Conservation (phyloP, 768 basidiomycete genomes). For the Leccinum truebloodii region DNA sequence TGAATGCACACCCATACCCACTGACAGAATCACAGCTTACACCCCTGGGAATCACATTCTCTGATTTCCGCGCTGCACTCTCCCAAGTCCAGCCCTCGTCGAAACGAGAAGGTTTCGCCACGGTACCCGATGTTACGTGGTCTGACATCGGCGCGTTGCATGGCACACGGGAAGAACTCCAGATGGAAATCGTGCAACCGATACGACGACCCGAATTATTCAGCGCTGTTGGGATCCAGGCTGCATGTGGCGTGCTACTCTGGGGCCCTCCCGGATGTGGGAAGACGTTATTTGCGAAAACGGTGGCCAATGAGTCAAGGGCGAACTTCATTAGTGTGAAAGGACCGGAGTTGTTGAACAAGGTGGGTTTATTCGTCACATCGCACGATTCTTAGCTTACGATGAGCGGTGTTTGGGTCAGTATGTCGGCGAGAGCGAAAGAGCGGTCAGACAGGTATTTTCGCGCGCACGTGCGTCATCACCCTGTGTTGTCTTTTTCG, state of each 20-base stretch:
- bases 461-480: conserved; percentile 90
- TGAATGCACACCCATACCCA: conserved; percentile 82
- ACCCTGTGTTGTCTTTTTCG: conserved; percentile 95
- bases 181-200: conserved; percentile 97
- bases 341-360: conserved; percentile 95
- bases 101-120: conserved; percentile 97
- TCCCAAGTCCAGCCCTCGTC: conserved; percentile 92
- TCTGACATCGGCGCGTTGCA: conserved; percentile 92
- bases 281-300: conserved; percentile 96
- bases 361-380: conserved; percentile 50
- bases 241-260: conserved; percentile 88
- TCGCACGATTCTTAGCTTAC: conserved; percentile 4
- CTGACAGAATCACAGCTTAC: conserved; percentile 76
- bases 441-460: conserved; percentile 94
- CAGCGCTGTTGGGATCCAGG: conserved; percentile 82
- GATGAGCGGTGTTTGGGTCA: conserved; percentile 29
- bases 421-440: conserved; percentile 98
- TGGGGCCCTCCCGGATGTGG: conserved; percentile 99
- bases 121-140: conserved; percentile 96
- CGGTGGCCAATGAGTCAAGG: conserved; percentile 92
- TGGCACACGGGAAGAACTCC: conserved; percentile 82
- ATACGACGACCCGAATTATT: conserved; percentile 90
- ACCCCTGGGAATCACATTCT: conserved; percentile 76
- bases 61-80: conserved; percentile 83
- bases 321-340: conserved; percentile 99